Base-by-base conservation (phyloP, 768 basidiomycete genomes). In the Vararia minispora region DNA sequence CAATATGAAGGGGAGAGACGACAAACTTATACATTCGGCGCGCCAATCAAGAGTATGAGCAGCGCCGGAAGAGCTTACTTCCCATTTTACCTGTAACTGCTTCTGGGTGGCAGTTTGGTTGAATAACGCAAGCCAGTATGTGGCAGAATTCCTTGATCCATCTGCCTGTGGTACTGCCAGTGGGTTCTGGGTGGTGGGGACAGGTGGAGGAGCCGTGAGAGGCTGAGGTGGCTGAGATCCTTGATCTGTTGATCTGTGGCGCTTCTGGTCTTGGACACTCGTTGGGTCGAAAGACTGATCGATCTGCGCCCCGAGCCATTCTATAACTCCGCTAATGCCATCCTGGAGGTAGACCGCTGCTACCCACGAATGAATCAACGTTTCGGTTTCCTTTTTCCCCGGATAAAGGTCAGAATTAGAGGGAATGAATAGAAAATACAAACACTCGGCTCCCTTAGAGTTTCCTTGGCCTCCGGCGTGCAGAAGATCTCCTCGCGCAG, bases 71-170 rank as follows among this genome's bases (percentile, higher is more conserved):
- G 78, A 77, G 33, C 64, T 56, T 5, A 77, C 71, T 10, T 64
- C 60, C 48, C 83, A 86, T 35, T 74, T 68, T 7, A 83, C 69
- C 16, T 57, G 61, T 41, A 82, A 62, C 31, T 77, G 67, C 28
- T 80, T 72, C 48, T 83, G 81, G 32, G 64, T 58, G 30, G 79
- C 79, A 2, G 71, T 74, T 58, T 85, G 77, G 54, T 85, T 85
- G 58, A 86, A 85, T 22, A 79, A 51, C 0, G 82, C 76, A 27
- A 86, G 58, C 55, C 79, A 82, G n/a, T n/a, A n/a, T n/a, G n/a
- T n/a, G 11, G 81, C 73, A 13, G 73, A 54, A 36, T 64, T 60
- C n/a, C n/a, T n/a, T n/a, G n/a, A n/a, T n/a, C n/a, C n/a, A n/a
- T n/a, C n/a, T 3, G 76, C 76, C 50, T 73, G 72, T n/a, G 76